phyloP scores from a whole-genome alignment of 768 basidiomycete genomes.

The Myochromella boudieri region DNA sequence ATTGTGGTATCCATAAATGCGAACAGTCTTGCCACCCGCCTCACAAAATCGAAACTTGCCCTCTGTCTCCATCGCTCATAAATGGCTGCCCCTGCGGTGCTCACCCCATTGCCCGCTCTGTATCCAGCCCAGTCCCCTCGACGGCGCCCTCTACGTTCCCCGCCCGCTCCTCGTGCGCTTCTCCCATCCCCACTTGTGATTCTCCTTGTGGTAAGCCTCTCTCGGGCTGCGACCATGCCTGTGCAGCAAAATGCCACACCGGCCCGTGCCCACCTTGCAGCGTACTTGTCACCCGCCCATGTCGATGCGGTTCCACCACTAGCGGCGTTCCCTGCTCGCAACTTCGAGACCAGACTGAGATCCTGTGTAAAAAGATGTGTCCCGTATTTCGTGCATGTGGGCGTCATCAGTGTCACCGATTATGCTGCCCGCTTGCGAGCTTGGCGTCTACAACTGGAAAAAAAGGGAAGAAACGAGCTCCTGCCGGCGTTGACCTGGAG shows the following conservation, averaged over 20 bases:
- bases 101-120: constrained; percentile 43
- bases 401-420: constrained; percentile 77
- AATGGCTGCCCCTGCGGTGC: constrained; percentile 85
- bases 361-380: constrained; percentile 83
- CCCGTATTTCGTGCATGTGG: constrained; percentile 79
- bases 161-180: constrained; percentile 56
- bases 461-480: constrained; percentile 62
- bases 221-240: constrained; percentile 71
- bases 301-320: constrained; percentile 80
- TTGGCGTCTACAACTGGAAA: constrained; percentile 42
- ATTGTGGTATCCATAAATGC: constrained; percentile 80
- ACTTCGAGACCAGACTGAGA: constrained; percentile 44
- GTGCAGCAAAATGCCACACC: constrained; percentile 68
- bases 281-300: constrained; percentile 69
- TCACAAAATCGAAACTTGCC: constrained; percentile 57
- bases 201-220: constrained; percentile 66
- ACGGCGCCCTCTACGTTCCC: constrained; percentile 35
- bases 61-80: constrained; percentile 66
- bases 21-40: constrained; percentile 77
- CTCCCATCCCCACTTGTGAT: constrained; percentile 79
- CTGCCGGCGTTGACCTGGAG: constrained; percentile 16
- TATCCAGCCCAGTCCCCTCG: constrained; percentile 24
- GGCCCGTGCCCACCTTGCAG: constrained; percentile 82
- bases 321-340: constrained; percentile 55
- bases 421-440: constrained; percentile 88